Conservation (phyloP, 768 basidiomycete genomes). For the Clitopilus passeckerianus region DNA sequence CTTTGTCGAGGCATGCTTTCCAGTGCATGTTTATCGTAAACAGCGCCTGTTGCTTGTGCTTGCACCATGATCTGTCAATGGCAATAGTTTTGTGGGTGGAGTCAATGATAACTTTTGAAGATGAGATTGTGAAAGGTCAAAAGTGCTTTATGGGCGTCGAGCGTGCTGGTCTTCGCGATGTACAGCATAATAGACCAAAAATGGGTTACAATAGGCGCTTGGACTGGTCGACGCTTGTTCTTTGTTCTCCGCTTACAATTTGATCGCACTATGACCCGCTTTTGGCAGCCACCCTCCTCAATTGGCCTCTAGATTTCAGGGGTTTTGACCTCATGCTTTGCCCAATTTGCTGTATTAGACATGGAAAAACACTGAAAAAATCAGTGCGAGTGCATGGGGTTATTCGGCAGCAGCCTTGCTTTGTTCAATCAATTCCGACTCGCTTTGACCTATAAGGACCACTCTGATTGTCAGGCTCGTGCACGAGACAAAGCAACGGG, state of each 20-base stretch:
- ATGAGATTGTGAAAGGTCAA: background rate
- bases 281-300: background rate
- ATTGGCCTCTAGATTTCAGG: background rate
- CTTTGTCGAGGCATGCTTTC: constrained; percentile 8
- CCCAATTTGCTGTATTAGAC: no score
- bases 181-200: constrained; percentile 10
- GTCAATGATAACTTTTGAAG: background rate
- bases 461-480: no score
- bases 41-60: background rate
- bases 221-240: background rate
- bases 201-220: background rate
- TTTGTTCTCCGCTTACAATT: background rate
- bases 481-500: no score
- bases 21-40: constrained; percentile 7
- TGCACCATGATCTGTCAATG: background rate
- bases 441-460: no score
- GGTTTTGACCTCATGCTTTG: no score
- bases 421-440: no score
- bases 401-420: no score
- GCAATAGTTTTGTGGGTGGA: background rate
- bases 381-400: no score
- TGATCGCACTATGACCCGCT: background rate
- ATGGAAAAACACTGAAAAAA: no score
- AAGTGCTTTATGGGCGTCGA: background rate
- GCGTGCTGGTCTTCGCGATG: background rate